Percentiles rank a stretch among this genome's conserved stretches.
Evolutionary conservation across 2,329 filamentous ascomycete genomes (phyloP).

Genomic region (Alternaria incomplexa): DNA sequence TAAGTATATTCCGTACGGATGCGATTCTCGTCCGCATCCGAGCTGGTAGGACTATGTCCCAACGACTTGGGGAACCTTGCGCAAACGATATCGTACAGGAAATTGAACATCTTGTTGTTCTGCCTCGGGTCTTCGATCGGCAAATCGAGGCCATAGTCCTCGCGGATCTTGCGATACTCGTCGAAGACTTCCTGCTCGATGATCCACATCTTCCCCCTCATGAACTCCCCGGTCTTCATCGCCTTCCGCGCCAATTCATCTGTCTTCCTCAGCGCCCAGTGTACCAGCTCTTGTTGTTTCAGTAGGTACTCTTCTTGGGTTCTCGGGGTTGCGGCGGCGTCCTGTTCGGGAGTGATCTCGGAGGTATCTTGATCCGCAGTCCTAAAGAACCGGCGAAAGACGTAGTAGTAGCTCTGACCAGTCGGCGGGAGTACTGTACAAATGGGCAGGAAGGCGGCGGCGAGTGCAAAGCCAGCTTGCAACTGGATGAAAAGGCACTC

Average conservation of each 20-base stretch:
- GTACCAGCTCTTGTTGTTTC: neutral
- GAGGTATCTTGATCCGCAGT: neutral
- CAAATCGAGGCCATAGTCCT: neutral
- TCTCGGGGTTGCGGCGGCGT: accelerated
- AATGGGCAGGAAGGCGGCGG: neutral
- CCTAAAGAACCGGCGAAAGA: neutral
- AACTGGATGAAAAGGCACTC: neutral
- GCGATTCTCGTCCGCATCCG: neutral
- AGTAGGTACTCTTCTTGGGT: neutral
- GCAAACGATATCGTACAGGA: neutral
- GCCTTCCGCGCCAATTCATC: neutral
- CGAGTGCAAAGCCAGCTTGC: neutral
- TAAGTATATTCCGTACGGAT: accelerated
- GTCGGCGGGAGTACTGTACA: neutral
- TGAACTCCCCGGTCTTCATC: too few species aligned
- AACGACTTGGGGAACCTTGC: neutral
- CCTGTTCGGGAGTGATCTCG: neutral
- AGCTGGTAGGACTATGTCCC: neutral
- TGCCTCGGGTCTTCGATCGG: neutral
- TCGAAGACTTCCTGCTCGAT: neutral
- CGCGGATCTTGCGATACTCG: neutral
- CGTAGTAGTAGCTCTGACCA: neutral
- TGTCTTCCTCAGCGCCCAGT: accelerated
- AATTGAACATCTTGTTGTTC: accelerated
- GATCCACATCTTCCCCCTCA: neutral